Evolutionary conservation across 2,329 filamentous ascomycete species (phyloP).

Genomic region (Pyrenophora seminiperda): DNA sequence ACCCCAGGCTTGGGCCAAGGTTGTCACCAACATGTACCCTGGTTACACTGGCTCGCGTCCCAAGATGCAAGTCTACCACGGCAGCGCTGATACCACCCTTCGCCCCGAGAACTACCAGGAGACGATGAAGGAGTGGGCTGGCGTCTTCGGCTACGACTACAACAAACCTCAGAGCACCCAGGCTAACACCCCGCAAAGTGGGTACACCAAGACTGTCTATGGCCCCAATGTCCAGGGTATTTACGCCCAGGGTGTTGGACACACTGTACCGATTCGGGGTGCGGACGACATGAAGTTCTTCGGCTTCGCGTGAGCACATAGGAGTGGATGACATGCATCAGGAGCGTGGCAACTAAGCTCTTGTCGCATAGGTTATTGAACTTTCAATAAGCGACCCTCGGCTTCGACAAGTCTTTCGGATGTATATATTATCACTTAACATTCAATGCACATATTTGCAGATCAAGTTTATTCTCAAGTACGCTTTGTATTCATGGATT

Average conservation of each 20-base stretch:
- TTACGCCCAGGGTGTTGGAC: constrained; percentile 42
- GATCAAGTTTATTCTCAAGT: no score
- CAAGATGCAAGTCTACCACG: constrained; percentile 65
- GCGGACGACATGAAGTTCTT: constrained; percentile 45
- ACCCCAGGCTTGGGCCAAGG: constrained; percentile 55
- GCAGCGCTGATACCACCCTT: constrained; percentile 57
- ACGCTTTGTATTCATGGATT: no score
- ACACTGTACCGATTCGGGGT: constrained; percentile 43
- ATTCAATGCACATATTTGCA: constrained; percentile 1
- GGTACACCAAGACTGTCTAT: constrained; percentile 40
- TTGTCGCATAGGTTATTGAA: no score
- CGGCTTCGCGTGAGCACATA: constrained; percentile 29
- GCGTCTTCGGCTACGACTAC: constrained; percentile 42
- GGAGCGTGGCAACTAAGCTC: no score
- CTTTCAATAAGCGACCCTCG: no score
- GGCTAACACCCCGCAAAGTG: constrained; percentile 37
- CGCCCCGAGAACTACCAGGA: constrained; percentile 62
- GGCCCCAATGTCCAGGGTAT: constrained; percentile 45
- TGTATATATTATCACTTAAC: neutral
- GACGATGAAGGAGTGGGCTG: constrained; percentile 49
- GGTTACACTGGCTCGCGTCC: constrained; percentile 58
- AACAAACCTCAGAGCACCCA: constrained; percentile 38
- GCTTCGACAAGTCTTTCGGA: no score
- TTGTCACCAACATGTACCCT: constrained; percentile 57
- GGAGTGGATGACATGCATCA: no score